A percentile compares a stretch with the other conserved stretches of the same genome.
Conservation (phyloP, 2,329 filamentous ascomycete genomes). For the Macrophomina tecta region DNA sequence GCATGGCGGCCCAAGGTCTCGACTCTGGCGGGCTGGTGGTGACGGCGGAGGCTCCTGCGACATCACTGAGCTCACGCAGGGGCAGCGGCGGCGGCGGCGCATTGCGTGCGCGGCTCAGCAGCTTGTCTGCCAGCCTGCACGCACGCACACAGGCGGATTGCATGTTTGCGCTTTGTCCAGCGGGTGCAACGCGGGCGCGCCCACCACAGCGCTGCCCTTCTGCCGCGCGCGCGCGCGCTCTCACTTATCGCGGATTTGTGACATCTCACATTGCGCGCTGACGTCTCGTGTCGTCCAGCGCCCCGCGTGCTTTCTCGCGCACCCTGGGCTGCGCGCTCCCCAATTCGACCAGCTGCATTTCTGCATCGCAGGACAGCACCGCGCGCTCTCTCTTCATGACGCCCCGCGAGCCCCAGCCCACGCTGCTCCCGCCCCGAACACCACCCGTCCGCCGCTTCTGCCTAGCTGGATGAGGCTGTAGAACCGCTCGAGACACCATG, state of each 20-base stretch:
- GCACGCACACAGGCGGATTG: neutral
- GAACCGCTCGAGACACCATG: conserved; percentile 25
- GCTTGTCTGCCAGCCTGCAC: conserved; percentile 23
- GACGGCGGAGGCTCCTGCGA: conserved; percentile 5
- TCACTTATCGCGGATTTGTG: conserved; percentile 3
- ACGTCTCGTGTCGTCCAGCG: conserved; percentile 1
- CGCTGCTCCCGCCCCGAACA: neutral
- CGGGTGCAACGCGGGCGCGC: neutral
- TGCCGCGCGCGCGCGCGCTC: neutral
- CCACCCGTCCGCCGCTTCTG: neutral
- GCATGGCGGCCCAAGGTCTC: conserved; percentile 21
- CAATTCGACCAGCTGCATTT: conserved; percentile 21
- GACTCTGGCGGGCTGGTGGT: neutral
- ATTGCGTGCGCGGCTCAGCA: conserved; percentile 31
- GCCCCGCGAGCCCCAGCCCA: conserved; percentile 9
- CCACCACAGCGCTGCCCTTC: neutral
- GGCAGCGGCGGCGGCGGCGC: conserved; percentile 28
- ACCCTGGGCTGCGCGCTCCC: conserved; percentile 1
- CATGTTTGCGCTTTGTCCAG: neutral
- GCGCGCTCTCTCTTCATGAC: conserved; percentile 14
- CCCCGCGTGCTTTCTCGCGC: conserved; percentile 20
- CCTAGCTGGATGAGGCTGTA: conserved; percentile 16
- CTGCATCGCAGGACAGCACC: conserved; percentile 22
- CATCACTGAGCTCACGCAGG: conserved; percentile 8
- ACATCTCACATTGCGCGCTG: conserved; percentile 20